These are phyloP conservation scores for Pseudonitzschia multistriata DNA, from an alignment of 108 stramenopile genomes.

Conservation along the genomic window DNA sequence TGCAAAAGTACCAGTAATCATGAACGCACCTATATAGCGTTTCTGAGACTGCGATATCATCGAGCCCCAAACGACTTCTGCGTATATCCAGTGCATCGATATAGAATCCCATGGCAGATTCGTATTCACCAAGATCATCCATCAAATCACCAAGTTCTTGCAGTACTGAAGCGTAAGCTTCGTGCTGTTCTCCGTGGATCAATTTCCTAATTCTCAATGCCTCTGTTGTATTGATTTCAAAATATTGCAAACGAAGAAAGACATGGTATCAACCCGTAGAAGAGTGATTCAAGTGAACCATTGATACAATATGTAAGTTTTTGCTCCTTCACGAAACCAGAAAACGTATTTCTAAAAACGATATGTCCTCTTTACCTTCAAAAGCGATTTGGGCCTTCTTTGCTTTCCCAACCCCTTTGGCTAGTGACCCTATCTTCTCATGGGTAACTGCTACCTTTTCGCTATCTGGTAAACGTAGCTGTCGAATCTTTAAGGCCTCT, in stretches of 20 bases:
- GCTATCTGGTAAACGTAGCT: slow-evolving; percentile 60
- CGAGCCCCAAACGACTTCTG: slow-evolving; percentile 43
- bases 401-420: slow-evolving; percentile 47
- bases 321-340: background rate
- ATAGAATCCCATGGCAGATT: slow-evolving; percentile 61
- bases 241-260: background rate
- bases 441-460: slow-evolving; percentile 65
- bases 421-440: slow-evolving; percentile 67
- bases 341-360: no score
- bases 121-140: slow-evolving; percentile 65
- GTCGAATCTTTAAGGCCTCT: slow-evolving; percentile 73
- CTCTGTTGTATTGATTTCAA: slow-evolving; percentile 24
- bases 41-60: slow-evolving; percentile 60
- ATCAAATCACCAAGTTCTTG: slow-evolving; percentile 77
- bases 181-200: slow-evolving; percentile 66
- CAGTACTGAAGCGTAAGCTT: slow-evolving; percentile 62
- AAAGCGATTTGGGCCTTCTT: slow-evolving; percentile 70
- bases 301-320: background rate
- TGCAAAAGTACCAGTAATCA: no score
- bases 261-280: no score
- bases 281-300: background rate
- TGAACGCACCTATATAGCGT: slow-evolving; percentile 43
- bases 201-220: slow-evolving; percentile 58
- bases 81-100: slow-evolving; percentile 67
- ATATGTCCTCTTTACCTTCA: slow-evolving; percentile 19